Evolutionary conservation across 1,284 basidiomycete species (phyloP).

Genomic region (Rhodotorula sp.): DNA sequence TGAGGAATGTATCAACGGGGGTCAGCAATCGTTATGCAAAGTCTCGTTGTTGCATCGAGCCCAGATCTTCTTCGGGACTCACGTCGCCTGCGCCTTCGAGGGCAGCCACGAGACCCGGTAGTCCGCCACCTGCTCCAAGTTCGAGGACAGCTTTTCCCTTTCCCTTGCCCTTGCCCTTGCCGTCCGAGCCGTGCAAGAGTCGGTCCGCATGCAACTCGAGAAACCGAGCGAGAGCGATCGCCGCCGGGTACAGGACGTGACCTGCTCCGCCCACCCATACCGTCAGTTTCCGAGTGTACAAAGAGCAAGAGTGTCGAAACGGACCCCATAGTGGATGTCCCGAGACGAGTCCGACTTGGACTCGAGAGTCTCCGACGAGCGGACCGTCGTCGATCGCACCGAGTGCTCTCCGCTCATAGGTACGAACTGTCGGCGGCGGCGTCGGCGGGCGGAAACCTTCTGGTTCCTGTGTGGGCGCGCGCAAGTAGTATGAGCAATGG

Average conservation of each 20-base stretch:
- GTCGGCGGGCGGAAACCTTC: conserved; percentile 38
- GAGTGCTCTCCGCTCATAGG: conserved; percentile 34
- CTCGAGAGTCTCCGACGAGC: conserved; percentile 8
- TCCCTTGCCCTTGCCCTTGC: conserved; percentile 51
- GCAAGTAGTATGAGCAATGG: neutral
- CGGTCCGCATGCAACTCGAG: conserved; percentile 41
- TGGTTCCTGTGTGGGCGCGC: conserved; percentile 29
- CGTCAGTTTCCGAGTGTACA: too few relatives aligned
- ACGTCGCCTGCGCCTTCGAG: conserved; percentile 62
- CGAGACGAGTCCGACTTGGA: conserved; percentile 41
- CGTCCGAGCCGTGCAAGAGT: conserved; percentile 43
- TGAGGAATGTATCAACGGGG: conserved; percentile 42
- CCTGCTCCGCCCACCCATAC: conserved; percentile 16
- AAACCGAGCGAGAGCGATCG: conserved; percentile 49
- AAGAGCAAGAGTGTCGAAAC: neutral
- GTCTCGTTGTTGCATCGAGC: neutral
- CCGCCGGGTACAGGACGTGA: conserved; percentile 47
- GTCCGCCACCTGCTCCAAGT: conserved; percentile 85
- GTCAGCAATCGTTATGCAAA: too few relatives aligned
- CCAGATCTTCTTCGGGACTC: conserved; percentile 5
- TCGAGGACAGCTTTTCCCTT: conserved; percentile 66
- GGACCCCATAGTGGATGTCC: conserved; percentile 45
- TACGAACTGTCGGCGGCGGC: conserved; percentile 34
- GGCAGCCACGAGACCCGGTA: conserved; percentile 74
- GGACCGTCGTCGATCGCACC: conserved; percentile 23